Conservation (phyloP, 2,329 filamentous ascomycete genomes). For the Aspergillus transmontanensis region DNA sequence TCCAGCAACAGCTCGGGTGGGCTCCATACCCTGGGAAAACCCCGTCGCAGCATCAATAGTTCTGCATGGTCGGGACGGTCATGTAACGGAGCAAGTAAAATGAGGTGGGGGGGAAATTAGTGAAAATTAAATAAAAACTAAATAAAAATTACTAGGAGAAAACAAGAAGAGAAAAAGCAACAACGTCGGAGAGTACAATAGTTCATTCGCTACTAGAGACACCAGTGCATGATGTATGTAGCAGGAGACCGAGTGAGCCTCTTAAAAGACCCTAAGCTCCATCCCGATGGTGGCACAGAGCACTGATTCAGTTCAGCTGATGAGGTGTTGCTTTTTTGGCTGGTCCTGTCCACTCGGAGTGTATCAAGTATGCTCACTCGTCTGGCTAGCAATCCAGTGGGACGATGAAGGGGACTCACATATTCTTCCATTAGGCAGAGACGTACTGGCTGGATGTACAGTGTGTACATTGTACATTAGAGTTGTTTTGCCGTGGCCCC, state of each 20-base stretch:
- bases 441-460: no score
- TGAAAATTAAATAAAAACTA: no score
- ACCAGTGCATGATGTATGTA: neutral
- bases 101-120: neutral
- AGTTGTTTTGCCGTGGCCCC: neutral
- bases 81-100: neutral
- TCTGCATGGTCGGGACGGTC: neutral
- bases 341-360: neutral
- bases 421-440: no score
- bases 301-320: neutral
- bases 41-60: no score
- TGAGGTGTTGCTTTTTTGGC: neutral
- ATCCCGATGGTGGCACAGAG: neutral
- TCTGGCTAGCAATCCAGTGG: neutral
- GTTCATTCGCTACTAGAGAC: neutral
- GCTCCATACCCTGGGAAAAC: neutral
- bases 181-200: neutral
- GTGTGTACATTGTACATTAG: no score
- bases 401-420: no score
- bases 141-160: neutral
- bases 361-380: neutral
- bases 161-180: neutral
- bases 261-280: neutral
- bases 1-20: neutral
- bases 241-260: neutral